These are phyloP conservation scores for Aspergillus novoparasiticus DNA, from an alignment of 2,329 filamentous ascomycete genomes.

Conservation along the genomic window DNA sequence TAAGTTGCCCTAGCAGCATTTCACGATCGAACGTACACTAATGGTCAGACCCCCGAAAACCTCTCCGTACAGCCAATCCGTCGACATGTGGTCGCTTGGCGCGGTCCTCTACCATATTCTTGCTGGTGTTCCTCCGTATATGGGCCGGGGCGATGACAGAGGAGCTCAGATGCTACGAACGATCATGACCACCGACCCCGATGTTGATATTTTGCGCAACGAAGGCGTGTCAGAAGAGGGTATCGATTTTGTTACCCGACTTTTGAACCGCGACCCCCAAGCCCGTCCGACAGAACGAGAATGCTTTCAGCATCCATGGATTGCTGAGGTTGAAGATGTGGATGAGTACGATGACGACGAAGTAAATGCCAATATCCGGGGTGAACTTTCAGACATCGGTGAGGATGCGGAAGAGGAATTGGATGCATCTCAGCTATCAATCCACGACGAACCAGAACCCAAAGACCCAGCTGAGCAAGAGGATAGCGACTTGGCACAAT, in stretches of 20 bases:
- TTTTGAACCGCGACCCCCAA: conserved; percentile 80
- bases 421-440: conserved; percentile 65
- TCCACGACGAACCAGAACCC: conserved; percentile 52
- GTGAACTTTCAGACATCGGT: conserved; percentile 38
- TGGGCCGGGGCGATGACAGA: conserved; percentile 72
- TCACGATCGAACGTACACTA: conserved; percentile 12
- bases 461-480: conserved; percentile 36
- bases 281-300: conserved; percentile 72
- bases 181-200: conserved; percentile 78
- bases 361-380: conserved; percentile 53
- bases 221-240: conserved; percentile 65
- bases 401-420: conserved; percentile 45
- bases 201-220: conserved; percentile 64
- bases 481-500: conserved; percentile 36
- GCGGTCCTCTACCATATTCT: conserved; percentile 88
- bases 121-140: conserved; percentile 78
- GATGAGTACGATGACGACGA: conserved; percentile 67
- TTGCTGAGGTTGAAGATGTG: conserved; percentile 57
- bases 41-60: conserved; percentile 48
- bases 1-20: conserved; percentile 30
- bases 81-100: conserved; percentile 95
- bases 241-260: conserved; percentile 73
- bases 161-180: conserved; percentile 75
- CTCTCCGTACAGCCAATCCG: conserved; percentile 80
- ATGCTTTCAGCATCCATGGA: conserved; percentile 74